Evolutionary conservation across 2,329 filamentous ascomycete species (phyloP).

Genomic region (Colletotrichum tanaceti): DNA sequence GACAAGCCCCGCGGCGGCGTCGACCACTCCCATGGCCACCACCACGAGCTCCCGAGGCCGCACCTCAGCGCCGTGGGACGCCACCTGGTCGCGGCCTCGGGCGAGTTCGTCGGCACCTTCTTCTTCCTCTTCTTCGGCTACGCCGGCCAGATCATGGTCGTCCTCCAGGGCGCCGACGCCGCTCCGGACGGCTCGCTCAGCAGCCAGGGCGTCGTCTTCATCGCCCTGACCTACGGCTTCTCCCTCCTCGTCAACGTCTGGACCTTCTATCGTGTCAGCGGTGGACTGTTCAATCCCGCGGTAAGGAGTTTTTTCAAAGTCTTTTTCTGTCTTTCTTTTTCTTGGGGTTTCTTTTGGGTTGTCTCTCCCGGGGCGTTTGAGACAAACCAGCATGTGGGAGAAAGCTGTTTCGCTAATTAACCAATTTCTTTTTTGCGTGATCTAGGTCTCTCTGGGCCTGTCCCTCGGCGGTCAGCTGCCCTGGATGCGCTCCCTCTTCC

Average conservation of each 20-base stretch:
- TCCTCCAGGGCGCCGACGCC: conserved; percentile 37
- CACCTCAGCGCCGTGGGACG: conserved; percentile 8
- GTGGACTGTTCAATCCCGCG: conserved; percentile 56
- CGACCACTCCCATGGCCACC: background rate
- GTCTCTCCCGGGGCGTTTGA: conserved; percentile 11
- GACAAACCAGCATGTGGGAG: background rate
- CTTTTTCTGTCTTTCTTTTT: no score
- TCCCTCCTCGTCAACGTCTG: conserved; percentile 61
- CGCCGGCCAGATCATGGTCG: conserved; percentile 48
- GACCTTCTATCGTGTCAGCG: conserved; percentile 62
- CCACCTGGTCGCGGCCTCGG: conserved; percentile 51
- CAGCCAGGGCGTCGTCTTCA: conserved; percentile 50
- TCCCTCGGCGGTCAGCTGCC: conserved; percentile 62
- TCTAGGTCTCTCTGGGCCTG: conserved; percentile 63
- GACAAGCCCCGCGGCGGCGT: background rate
- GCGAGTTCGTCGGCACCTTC: conserved; percentile 58
- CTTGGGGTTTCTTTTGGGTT: no score
- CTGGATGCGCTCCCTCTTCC: conserved; percentile 57
- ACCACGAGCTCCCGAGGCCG: background rate
- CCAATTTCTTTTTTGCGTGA: background rate
- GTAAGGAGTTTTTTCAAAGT: conserved; percentile 44
- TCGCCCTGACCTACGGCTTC: conserved; percentile 56
- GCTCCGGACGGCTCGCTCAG: conserved; percentile 19
- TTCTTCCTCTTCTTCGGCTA: conserved; percentile 58
- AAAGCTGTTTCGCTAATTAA: background rate